phyloP scores from a whole-genome alignment of 768 basidiomycete genomes.

The Russula emetica region DNA sequence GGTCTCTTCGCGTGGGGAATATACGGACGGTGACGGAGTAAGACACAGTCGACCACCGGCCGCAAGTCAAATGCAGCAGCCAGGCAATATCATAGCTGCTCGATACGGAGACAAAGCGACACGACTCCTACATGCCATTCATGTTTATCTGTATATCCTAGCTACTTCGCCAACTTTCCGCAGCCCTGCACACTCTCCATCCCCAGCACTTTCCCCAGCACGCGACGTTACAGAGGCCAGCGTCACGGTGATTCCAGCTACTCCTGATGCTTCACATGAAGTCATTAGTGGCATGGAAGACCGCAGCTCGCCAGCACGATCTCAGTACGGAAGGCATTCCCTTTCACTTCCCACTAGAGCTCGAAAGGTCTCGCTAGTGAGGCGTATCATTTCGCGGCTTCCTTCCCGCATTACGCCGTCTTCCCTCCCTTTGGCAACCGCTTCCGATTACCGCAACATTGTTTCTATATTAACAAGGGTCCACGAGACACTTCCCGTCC shows the following conservation, averaged over 20 bases:
- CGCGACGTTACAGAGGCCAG: conserved; percentile 23
- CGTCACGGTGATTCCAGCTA: conserved; percentile 25
- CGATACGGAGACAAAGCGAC: conserved; percentile 59
- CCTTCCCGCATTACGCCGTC: conserved; percentile 43
- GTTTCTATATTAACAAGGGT: conserved; percentile 61
- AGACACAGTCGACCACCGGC: conserved; percentile 44
- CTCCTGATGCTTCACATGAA: conserved; percentile 33
- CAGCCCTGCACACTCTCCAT: conserved; percentile 39
- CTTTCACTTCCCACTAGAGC: conserved; percentile 46
- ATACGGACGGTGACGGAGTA: conserved; percentile 43
- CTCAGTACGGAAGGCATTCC: conserved; percentile 45
- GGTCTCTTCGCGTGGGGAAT: conserved; percentile 59
- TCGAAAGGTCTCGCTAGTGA: conserved; percentile 54
- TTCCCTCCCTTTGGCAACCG: conserved; percentile 47
- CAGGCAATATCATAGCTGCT: conserved; percentile 43
- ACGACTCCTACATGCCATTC: conserved; percentile 72
- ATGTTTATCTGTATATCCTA: conserved; percentile 77
- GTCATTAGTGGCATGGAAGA: conserved; percentile 34
- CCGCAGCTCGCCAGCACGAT: conserved; percentile 34
- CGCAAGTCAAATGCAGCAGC: conserved; percentile 49
- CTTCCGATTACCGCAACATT: conserved; percentile 72
- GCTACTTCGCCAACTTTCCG: conserved; percentile 62
- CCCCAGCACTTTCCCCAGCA: conserved; percentile 35
- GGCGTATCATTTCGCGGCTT: conserved; percentile 48
- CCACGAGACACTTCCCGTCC: conserved; percentile 68